Percentiles rank a stretch among this genome's conserved stretches.
phyloP scores from a whole-genome alignment of 805 yeast genomes.

The Lipomyces japonicus region DNA sequence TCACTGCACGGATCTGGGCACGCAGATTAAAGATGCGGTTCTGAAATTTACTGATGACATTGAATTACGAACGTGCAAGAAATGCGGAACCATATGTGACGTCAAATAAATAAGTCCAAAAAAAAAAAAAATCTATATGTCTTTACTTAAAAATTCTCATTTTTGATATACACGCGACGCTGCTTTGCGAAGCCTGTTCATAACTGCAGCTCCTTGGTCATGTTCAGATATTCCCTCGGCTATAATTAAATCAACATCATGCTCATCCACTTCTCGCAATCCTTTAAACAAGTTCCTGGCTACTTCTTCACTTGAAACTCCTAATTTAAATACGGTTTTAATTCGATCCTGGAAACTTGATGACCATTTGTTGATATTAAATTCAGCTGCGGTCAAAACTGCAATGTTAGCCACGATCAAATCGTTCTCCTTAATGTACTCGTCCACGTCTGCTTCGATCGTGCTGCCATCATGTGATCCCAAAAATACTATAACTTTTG shows the following conservation, averaged over 20 bases:
- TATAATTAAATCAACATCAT: conserved; percentile 62
- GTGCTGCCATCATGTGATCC: conserved; percentile 46
- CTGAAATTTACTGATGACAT: conserved; percentile 60
- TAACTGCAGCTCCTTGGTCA: conserved; percentile 86
- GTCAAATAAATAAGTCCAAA: neutral
- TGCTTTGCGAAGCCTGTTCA: conserved; percentile 87
- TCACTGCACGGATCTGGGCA: conserved; percentile 76
- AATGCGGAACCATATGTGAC: conserved; percentile 56
- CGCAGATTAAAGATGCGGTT: conserved; percentile 84
- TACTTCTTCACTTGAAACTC: conserved; percentile 54
- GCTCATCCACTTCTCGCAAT: conserved; percentile 66
- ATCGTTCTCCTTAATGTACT: neutral
- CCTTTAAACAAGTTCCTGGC: conserved; percentile 70
- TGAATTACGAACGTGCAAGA: conserved; percentile 63
- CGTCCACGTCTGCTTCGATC: neutral
- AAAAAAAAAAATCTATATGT: neutral
- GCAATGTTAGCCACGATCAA: conserved; percentile 15
- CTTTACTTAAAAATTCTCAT: neutral
- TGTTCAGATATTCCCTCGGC: conserved; percentile 77
- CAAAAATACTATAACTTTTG: conserved; percentile 67
- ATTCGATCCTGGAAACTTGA: conserved; percentile 1
- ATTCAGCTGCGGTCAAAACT: conserved; percentile 20
- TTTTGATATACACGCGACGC: conserved; percentile 44
- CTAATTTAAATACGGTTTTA: conserved; percentile 36
- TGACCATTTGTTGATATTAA: conserved; percentile 10